Evolutionary conservation across 106 monocot genomes (phyloP).

Genomic region (Dendrobium chrysotoxum): DNA sequence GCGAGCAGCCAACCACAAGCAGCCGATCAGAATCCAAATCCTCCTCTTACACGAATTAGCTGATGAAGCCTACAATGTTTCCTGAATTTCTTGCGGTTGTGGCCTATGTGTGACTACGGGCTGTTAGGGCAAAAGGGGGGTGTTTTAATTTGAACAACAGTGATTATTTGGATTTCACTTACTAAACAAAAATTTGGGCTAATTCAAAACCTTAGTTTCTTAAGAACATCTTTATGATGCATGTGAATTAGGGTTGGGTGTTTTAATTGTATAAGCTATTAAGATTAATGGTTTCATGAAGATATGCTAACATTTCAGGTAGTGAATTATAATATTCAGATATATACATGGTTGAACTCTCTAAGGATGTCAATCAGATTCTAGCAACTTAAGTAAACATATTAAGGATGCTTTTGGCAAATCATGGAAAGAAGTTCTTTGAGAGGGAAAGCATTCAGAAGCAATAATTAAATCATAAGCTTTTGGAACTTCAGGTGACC

Average conservation of each 20-base stretch:
- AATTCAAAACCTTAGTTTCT: not conserved
- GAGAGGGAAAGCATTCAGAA: slow-evolving; percentile 46
- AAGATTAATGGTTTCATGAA: slow-evolving; percentile 2
- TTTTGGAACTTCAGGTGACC: slow-evolving; percentile 77
- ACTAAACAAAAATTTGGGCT: not conserved
- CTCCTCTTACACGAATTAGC: too few relatives aligned
- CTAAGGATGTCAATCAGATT: slow-evolving; percentile 40
- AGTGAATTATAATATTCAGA: slow-evolving; percentile 30
- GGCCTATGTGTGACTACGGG: too few relatives aligned
- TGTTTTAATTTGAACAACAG: too few relatives aligned
- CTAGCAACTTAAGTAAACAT: slow-evolving; percentile 55
- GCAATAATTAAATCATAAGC: slow-evolving; percentile 41
- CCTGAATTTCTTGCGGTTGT: too few relatives aligned
- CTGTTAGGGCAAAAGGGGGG: too few relatives aligned
- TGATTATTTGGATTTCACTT: not conserved
- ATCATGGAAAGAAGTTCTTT: slow-evolving; percentile 65
- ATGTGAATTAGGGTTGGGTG: too few relatives aligned
- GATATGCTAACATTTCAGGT: not conserved
- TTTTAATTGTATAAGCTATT: not conserved
- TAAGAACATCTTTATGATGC: not conserved
- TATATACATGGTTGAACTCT: slow-evolving; percentile 59
- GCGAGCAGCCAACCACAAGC: too few relatives aligned
- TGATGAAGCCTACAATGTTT: too few relatives aligned
- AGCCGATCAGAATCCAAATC: too few relatives aligned
- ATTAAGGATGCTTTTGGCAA: slow-evolving; percentile 50